Conservation (phyloP, 768 basidiomycete genomes). For the Boletus eberwhitei region DNA sequence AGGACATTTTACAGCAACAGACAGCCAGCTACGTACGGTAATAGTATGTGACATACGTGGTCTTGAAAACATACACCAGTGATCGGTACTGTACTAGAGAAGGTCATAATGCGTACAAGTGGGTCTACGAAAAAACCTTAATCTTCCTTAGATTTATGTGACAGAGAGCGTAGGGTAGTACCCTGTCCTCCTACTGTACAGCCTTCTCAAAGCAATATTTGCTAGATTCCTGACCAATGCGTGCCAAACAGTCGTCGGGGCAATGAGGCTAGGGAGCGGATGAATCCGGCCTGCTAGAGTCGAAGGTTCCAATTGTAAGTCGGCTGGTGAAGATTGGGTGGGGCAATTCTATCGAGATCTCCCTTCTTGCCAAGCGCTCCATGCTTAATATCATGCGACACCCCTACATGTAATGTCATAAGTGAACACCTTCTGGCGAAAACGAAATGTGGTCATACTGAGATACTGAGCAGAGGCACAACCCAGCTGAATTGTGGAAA, state of each 20-base stretch:
- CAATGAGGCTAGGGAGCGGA: neutral
- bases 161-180: neutral
- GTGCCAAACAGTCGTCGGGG: neutral
- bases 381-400: conserved; percentile 25
- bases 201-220: neutral
- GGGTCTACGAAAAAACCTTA: neutral
- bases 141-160: neutral
- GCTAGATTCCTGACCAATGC: too few relatives aligned
- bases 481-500: conserved; percentile 12
- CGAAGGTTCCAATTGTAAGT: neutral
- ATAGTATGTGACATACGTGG: too few relatives aligned
- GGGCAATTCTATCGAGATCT: neutral
- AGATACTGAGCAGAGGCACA: conserved; percentile 5
- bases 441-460: conserved; percentile 6
- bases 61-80: neutral
- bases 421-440: neutral
- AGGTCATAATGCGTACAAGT: neutral
- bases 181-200: too few relatives aligned
- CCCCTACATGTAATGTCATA: conserved; percentile 12
- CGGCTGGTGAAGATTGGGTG: conserved; percentile 10
- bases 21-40: too few relatives aligned
- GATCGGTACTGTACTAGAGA: neutral
- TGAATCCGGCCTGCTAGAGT: neutral
- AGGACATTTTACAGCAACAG: too few relatives aligned
- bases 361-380: conserved; percentile 14